phyloP scores from a whole-genome alignment of 2,329 filamentous ascomycete species.

The Leptoxyphium fumago region DNA sequence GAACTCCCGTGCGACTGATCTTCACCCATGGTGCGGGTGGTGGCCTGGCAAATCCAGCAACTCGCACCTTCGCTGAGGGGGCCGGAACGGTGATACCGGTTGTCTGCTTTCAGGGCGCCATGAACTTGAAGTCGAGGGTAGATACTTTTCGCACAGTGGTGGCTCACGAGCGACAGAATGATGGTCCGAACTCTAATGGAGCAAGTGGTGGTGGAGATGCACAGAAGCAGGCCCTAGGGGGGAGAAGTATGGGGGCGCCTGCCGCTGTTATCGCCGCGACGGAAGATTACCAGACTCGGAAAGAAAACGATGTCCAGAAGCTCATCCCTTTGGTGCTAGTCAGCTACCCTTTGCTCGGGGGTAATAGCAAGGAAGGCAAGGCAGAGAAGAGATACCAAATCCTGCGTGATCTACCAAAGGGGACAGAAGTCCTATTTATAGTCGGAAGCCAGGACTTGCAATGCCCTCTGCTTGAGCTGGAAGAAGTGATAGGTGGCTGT shows the following conservation, averaged over 20 bases:
- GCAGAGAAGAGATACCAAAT: slow-evolving; percentile 23
- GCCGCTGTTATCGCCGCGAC: slow-evolving; percentile 26
- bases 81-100: slow-evolving; percentile 14
- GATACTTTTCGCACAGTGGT: slow-evolving; percentile 25
- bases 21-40: slow-evolving; percentile 34
- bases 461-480: slow-evolving; percentile 19
- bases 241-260: slow-evolving; percentile 30
- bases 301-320: not conserved
- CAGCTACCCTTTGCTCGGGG: slow-evolving; percentile 26
- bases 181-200: not conserved
- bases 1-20: slow-evolving; percentile 14
- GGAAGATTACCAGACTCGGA: slow-evolving; percentile 7
- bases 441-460: slow-evolving; percentile 22
- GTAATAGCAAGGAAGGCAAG: slow-evolving; percentile 11
- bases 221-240: slow-evolving; percentile 17
- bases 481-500: slow-evolving; percentile 14
- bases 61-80: slow-evolving; percentile 25
- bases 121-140: slow-evolving; percentile 25
- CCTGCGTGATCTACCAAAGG: slow-evolving; percentile 19
- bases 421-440: slow-evolving; percentile 25
- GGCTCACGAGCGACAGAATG: slow-evolving; percentile 7
- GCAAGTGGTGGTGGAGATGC: not conserved
- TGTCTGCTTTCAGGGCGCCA: slow-evolving; percentile 26
- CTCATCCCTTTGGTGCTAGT: slow-evolving; percentile 20
- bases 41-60: slow-evolving; percentile 24